Conservation (phyloP, 2,329 filamentous ascomycete genomes). For the Ophiostoma pallidulum region DNA sequence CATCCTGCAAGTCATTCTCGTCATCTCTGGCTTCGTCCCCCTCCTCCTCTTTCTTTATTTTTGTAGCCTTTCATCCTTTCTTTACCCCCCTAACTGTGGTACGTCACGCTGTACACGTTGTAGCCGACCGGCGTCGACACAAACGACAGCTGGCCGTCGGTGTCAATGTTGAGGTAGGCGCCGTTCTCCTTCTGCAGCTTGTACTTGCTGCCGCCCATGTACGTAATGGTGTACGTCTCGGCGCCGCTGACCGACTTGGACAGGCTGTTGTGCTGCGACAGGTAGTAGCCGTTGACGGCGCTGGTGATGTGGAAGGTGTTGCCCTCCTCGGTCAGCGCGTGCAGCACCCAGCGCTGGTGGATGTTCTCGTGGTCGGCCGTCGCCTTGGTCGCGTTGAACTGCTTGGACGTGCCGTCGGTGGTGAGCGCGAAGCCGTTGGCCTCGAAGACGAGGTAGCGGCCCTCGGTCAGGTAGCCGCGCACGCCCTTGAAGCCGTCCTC, state of each 20-base stretch:
- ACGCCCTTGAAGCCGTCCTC: conserved; percentile 46
- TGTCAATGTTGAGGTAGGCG: conserved; percentile 17
- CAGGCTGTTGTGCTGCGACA: conserved; percentile 18
- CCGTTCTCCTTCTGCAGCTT: conserved; percentile 21
- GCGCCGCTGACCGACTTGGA: conserved; percentile 16
- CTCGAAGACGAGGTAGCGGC: conserved; percentile 44
- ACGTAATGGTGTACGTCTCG: conserved; percentile 19
- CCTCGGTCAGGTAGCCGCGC: conserved; percentile 43
- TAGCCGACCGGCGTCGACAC: conserved; percentile 13
- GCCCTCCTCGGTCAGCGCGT: conserved; percentile 26
- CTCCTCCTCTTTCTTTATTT: background rate
- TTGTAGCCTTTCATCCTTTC: background rate
- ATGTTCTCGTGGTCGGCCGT: conserved; percentile 29
- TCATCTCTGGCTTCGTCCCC: background rate
- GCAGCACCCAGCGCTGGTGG: conserved; percentile 40
- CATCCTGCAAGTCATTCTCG: too few species aligned
- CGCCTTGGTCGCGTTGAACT: conserved; percentile 20
- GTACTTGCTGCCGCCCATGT: conserved; percentile 19
- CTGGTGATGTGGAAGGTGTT: conserved; percentile 22
- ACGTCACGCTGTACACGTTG: conserved; percentile 20
- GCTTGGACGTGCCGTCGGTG: conserved; percentile 20
- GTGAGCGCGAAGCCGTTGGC: conserved; percentile 33
- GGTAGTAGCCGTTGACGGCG: conserved; percentile 18
- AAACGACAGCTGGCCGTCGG: conserved; percentile 16
- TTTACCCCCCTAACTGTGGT: conserved; percentile 11